Evolutionary conservation across 2,329 filamentous ascomycete species (phyloP), one percentile per base, ranked within the genome.

Genomic region (Calonectria montana): DNA sequence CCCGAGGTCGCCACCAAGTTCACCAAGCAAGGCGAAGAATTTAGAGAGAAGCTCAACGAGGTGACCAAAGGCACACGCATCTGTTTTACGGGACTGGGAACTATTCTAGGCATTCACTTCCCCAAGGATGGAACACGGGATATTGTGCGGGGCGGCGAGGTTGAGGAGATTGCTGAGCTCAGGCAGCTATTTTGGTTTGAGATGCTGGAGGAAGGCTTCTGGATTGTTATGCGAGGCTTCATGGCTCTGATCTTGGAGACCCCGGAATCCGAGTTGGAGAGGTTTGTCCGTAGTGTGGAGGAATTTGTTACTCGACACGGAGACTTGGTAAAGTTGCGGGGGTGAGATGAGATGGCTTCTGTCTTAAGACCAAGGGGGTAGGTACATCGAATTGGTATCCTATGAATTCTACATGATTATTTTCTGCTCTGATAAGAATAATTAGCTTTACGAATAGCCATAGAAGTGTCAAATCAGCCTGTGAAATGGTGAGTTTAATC

Each of bases 151-250:
- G 76, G 76, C 3, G 78, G 74, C 4, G 80, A 83, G 18, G 73
- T 83, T 5, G 77, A 80, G 21, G 82, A 84, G 59, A 69, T 79
- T 5, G 59, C 67, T 23, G 77, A 79, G 21, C 65, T 87, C 31
- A 82, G 82, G 64, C 82, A 86, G 39, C 74, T 88, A 2, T 85
- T 87, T 69, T 87, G 86, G 82, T 82, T 85, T n/a, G 83, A 87
- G 68, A 86, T 87, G 84, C 70, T 87, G 55, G 82, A 86, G 62
- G 79, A 82, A 13, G 83, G 83, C 0, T 87, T 85, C 66, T 88
- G 85, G 82, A 75, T 85, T 12, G 83, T 84, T 1, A 76, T 82
- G 2, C 79, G 85, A 43, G 86, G 86, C 0, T 83, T 82, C 65
- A 81, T 86, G 37, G 82, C 85, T 2, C 74, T 87, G 66, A 82